phyloP scores from a whole-genome alignment of 2,329 filamentous ascomycete species.

The Remersonia thermophila region DNA sequence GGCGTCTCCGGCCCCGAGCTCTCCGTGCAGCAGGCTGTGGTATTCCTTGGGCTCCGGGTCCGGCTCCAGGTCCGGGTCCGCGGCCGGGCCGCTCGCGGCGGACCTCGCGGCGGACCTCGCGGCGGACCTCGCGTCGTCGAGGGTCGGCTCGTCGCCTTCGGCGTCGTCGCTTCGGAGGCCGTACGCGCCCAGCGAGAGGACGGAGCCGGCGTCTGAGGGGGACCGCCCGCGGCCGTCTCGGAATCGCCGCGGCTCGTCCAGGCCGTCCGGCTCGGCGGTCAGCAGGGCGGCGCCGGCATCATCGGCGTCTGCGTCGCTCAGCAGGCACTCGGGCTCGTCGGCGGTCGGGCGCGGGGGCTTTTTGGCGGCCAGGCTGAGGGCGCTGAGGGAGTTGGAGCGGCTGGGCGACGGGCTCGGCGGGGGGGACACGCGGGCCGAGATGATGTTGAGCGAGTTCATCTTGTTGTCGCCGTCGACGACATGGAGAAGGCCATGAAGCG shows the following conservation, averaged over 20 bases:
- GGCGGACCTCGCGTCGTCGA: conserved; percentile 54
- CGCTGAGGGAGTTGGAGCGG: conserved; percentile 48
- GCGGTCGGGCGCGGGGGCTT: conserved; percentile 21
- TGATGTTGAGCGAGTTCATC: conserved; percentile 96
- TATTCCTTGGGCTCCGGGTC: conserved; percentile 21
- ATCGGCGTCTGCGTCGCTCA: conserved; percentile 18
- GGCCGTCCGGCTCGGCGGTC: conserved; percentile 22
- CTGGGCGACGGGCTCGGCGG: conserved; percentile 43
- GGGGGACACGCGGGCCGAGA: conserved; percentile 69
- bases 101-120: conserved; percentile 59
- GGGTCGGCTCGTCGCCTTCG: conserved; percentile 10
- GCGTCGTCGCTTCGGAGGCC: conserved; percentile 5
- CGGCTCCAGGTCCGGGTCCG: no score
- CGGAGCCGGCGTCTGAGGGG: no score
- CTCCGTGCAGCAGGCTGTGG: no score
- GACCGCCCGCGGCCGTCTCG: no score
- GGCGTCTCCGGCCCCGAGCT: conserved; percentile 17
- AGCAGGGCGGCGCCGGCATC: conserved; percentile 16
- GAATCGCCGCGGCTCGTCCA: no score
- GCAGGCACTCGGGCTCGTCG: conserved; percentile 16
- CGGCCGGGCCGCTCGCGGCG: conserved; percentile 57
- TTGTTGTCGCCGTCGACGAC: conserved; percentile 31
- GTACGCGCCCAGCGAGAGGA: no score
- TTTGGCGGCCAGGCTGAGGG: conserved; percentile 36
- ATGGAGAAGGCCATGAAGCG: conserved; percentile 41